Evolutionary conservation across 495 filamentous ascomycete species (phyloP), one percentile per base, ranked within the genome.

Genomic region (Oidiodendron maius): DNA sequence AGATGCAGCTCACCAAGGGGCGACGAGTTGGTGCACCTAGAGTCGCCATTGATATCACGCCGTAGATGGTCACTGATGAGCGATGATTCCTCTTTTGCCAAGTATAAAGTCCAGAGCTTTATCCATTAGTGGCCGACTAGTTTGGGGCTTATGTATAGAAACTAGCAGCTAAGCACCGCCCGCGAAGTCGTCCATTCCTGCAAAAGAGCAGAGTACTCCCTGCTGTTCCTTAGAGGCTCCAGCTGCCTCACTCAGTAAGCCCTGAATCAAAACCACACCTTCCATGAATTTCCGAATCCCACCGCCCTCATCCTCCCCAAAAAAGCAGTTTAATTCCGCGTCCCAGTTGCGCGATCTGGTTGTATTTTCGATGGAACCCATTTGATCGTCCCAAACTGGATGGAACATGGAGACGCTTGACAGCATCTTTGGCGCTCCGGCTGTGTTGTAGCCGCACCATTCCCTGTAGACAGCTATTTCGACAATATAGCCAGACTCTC

Each of bases 401-500:
- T 75, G 66, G 44, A 68, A 77, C 3, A 85, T 35, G 0, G 68
- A 67, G 8, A 76, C 68, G 3, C 68, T 72, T 62, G 76, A 76
- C 10, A 62, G 34, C 37, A 60, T 46, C 4, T 47, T 52, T 20
- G 54, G 48, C 4, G 38, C 48, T 13, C 4, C 3, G 4, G 9
- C 38, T 3, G 51, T 56, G 17, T 56, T 26, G 21, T 52, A 45
- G 15, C 53, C 62, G 21, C 52, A 52, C 62, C 80, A 82, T 18
- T 60, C 65, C 43, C 77, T 78, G 50, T 78, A 77, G 4, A 80
- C 64, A 13, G 74, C 64, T 17, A 84, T 62, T 48, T 84, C 75
- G 3, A 84, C 57, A 3, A 77, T 64, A 44, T 77, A 80, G 0
- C 67, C 64, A 0, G 74, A 75, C 40, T 66, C 70, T 34, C n/a